Evolutionary conservation across 441 rosid genomes (phyloP).

Genomic region (Populus hybrid): DNA sequence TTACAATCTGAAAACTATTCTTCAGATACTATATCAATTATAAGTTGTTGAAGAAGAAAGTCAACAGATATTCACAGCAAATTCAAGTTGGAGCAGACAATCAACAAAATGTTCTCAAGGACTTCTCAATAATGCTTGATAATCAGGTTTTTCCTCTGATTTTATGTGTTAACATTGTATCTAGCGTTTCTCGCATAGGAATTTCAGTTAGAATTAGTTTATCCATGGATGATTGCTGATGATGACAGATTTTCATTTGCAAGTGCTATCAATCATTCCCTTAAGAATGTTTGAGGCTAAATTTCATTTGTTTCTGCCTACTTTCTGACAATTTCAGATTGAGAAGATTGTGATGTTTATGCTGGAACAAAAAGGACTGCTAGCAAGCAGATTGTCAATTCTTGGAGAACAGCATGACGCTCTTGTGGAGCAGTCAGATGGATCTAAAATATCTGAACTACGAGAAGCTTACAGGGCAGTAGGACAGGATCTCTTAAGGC

Average conservation of each 20-base stretch:
- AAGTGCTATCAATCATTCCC: not conserved
- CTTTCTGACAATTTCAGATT: constrained; percentile 45
- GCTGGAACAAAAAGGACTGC: constrained; percentile 88
- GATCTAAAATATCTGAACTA: constrained; percentile 48
- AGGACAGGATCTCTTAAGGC: constrained; percentile 73
- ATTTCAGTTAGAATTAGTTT: not conserved
- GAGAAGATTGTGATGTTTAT: constrained; percentile 86
- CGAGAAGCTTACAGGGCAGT: constrained; percentile 72
- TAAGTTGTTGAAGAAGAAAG: constrained; percentile 89
- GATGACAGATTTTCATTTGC: not conserved
- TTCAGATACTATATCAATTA: constrained; percentile 82
- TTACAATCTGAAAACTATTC: not conserved
- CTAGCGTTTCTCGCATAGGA: not conserved
- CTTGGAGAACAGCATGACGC: constrained; percentile 64
- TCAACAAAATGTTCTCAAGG: constrained; percentile 80
- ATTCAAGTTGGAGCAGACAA: constrained; percentile 60
- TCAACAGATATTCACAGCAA: constrained; percentile 69
- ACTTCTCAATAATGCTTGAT: constrained; percentile 92
- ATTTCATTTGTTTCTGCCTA: not conserved
- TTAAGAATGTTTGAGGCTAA: not conserved
- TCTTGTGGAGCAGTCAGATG: constrained; percentile 57
- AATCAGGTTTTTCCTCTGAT: constrained; percentile 37
- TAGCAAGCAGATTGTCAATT: constrained; percentile 57
- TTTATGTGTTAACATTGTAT: not conserved
- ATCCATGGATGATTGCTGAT: not conserved